Percentiles rank a stretch among this genome's conserved stretches.
These are phyloP conservation scores for Orbilia blumenaviensis DNA, from an alignment of 2,329 filamentous ascomycete genomes.

Conservation along the genomic window DNA sequence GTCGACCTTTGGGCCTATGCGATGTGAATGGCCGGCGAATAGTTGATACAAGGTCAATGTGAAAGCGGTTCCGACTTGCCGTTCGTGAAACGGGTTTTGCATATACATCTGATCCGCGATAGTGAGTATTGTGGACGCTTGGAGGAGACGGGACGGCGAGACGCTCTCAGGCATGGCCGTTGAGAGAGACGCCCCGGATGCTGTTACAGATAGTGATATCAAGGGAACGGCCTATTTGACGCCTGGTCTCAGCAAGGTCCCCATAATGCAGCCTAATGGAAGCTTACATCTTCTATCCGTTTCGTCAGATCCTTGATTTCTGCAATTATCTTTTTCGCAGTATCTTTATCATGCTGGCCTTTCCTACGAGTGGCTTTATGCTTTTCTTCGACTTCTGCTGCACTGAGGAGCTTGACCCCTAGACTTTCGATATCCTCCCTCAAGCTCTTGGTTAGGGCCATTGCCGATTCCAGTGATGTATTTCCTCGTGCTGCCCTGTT, in stretches of 20 bases:
- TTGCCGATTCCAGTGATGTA: slow-evolving; percentile 82
- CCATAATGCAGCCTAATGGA: neutral
- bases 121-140: slow-evolving; percentile 90
- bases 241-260: slow-evolving; percentile 1
- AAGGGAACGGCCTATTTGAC: slow-evolving; percentile 73
- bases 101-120: slow-evolving; percentile 86
- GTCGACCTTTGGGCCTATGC: slow-evolving; percentile 60
- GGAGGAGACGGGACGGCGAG: slow-evolving; percentile 87
- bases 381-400: slow-evolving; percentile 69
- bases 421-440: slow-evolving; percentile 83
- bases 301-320: slow-evolving; percentile 79
- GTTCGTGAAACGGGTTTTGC: slow-evolving; percentile 69
- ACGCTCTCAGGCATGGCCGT: slow-evolving; percentile 81
- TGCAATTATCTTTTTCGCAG: slow-evolving; percentile 74
- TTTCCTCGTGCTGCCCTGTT: slow-evolving; percentile 75
- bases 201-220: slow-evolving; percentile 91
- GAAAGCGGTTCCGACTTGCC: slow-evolving; percentile 88
- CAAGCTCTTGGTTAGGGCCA: slow-evolving; percentile 81
- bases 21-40: slow-evolving; percentile 75
- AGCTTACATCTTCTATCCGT: slow-evolving; percentile 78
- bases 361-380: slow-evolving; percentile 65
- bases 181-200: slow-evolving; percentile 86
- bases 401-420: slow-evolving; percentile 76
- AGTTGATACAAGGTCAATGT: slow-evolving; percentile 93
- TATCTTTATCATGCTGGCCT: slow-evolving; percentile 68